These are phyloP conservation scores for Pseudomassariella vexata DNA, from an alignment of 2,329 filamentous ascomycete species.

Conservation along the genomic window DNA sequence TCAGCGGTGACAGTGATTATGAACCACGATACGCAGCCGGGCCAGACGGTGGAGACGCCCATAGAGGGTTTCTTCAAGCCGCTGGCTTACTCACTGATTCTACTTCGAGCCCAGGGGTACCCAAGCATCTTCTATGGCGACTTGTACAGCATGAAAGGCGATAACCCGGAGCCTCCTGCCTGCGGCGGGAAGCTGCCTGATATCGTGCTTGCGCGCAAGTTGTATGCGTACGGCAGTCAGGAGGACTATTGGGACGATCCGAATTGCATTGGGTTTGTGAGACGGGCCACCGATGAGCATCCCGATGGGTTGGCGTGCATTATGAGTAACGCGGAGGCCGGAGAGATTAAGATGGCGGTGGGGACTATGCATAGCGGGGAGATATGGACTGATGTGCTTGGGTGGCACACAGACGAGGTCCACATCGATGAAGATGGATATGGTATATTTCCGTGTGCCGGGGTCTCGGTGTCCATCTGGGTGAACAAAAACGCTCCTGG, in stretches of 20 bases:
- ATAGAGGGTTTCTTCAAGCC: conserved; percentile 64
- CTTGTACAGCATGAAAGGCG: conserved; percentile 52
- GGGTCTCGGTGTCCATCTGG: background rate
- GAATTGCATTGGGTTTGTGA: background rate
- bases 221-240: conserved; percentile 61
- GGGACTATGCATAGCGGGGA: background rate
- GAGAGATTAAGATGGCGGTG: background rate
- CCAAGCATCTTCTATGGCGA: conserved; percentile 68
- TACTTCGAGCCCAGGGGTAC: conserved; percentile 61
- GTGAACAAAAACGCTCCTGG: background rate
- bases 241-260: conserved; percentile 46
- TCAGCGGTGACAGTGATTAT: conserved; percentile 54
- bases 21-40: conserved; percentile 60
- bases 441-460: background rate
- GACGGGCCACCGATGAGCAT: background rate
- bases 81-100: conserved; percentile 66
- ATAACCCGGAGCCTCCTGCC: too few species aligned
- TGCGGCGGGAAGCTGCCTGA: too few species aligned
- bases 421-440: too few species aligned
- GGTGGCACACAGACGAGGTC: too few species aligned
- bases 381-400: background rate
- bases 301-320: background rate
- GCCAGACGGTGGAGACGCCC: conserved; percentile 39
- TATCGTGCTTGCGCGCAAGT: conserved; percentile 56
- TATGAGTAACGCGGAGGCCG: too few species aligned